Evolutionary conservation across 2,329 filamentous ascomycete species (phyloP), one percentile per base, ranked within the genome.

Genomic region (Lecanicillium sp.): DNA sequence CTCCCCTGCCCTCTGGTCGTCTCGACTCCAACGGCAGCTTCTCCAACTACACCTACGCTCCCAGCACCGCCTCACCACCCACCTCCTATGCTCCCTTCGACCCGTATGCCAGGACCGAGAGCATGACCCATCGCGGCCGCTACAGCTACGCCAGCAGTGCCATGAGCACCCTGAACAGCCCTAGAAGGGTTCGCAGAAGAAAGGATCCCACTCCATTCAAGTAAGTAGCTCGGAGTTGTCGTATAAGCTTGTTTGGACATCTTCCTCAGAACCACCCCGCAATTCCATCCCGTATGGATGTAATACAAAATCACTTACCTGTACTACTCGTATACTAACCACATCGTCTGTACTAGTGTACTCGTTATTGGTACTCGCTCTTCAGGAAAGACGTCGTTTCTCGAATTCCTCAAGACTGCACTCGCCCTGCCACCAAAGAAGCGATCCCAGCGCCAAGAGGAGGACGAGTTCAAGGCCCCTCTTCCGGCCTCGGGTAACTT

Each of bases 181-280:
- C 92, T 46, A 80, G 92, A 49, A 80, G 89, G 57, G 82, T 96
- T 49, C 81, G 92, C 52, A 83, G 90, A 68, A 82, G 92, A 67
- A 96, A 95, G 71, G 92, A 98, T 56, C 92, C 92, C 8, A 95
- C 90, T 9, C 88, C 92, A 1, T 95, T 96, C 76, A 98, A 98
- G 90, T 96, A 70, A 75, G 88, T 75, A 19, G n/a, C 18, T 29
- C n/a, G n/a, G n/a, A n/a, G n/a, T n/a, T n/a, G n/a, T n/a, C n/a
- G n/a, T n/a, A n/a, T n/a, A n/a, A n/a, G n/a, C n/a, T n/a, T n/a
- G n/a, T n/a, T n/a, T n/a, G n/a, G n/a, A n/a, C n/a, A n/a, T n/a
- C n/a, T n/a, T n/a, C n/a, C n/a, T n/a, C n/a, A n/a, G n/a, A n/a
- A n/a, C n/a, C n/a, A 11, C 22, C 22, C 22, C 22, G 22, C 22